Conservation (phyloP, 1,284 basidiomycete species). For the Sporisorium graminicola region DNA sequence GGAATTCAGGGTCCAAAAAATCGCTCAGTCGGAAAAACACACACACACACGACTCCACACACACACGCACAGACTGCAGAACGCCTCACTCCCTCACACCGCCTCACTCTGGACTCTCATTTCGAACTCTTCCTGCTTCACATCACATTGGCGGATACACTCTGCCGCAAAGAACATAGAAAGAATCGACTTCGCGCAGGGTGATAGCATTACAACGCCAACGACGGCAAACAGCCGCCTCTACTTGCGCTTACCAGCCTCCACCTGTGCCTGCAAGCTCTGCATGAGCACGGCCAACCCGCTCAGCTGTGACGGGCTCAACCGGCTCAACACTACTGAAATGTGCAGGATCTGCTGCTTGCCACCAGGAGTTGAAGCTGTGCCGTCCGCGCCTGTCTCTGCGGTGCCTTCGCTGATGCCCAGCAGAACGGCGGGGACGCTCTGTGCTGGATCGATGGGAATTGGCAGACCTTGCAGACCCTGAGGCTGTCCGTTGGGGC, state of each 20-base stretch:
- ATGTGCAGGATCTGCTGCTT: constrained; percentile 64
- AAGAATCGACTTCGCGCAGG: no score
- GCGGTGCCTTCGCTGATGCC: constrained; percentile 61
- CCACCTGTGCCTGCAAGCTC: constrained; percentile 58
- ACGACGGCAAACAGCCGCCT: not conserved
- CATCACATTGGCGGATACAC: not conserved
- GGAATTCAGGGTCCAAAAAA: constrained; percentile 18
- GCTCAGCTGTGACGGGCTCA: constrained; percentile 62
- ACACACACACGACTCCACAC: not conserved
- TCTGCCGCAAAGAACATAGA: not conserved
- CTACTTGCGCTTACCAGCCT: constrained; percentile 37
- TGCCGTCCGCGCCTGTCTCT: constrained; percentile 14
- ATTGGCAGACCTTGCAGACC: constrained; percentile 53
- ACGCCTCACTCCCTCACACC: not conserved
- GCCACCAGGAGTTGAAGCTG: constrained; percentile 3
- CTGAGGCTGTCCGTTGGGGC: constrained; percentile 39
- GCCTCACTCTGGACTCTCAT: not conserved
- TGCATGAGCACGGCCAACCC: constrained; percentile 66
- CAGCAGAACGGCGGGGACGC: constrained; percentile 61
- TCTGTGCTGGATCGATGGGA: constrained; percentile 57
- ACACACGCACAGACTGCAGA: not conserved
- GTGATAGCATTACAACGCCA: not conserved
- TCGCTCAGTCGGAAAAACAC: not conserved
- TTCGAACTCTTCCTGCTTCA: not conserved
- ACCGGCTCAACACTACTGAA: constrained; percentile 62